These are phyloP conservation scores for Ballota nigra DNA, from an alignment of 257 asterid genomes.

Conservation along the genomic window DNA sequence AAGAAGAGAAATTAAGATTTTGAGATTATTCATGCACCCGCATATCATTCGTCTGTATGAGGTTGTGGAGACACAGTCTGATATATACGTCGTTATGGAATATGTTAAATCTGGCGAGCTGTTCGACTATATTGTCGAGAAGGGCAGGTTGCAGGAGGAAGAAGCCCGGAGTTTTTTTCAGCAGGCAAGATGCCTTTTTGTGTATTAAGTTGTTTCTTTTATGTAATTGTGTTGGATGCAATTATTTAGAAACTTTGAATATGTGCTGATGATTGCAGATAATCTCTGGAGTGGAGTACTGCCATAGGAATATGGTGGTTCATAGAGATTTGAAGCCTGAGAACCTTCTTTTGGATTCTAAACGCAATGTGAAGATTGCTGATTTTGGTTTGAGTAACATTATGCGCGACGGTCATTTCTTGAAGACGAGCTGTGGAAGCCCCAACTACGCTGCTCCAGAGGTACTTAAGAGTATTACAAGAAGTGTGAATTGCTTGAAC, in stretches of 20 bases:
- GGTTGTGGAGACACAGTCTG: slow-evolving; percentile 83
- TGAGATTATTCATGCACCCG: slow-evolving; percentile 86
- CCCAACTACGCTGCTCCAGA: slow-evolving; percentile 99
- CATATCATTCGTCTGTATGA: slow-evolving; percentile 87
- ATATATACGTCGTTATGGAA: slow-evolving; percentile 87
- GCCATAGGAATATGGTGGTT: slow-evolving; percentile 99
- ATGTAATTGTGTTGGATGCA: neutral
- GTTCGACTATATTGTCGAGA: slow-evolving; percentile 90
- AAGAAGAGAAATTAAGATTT: slow-evolving; percentile 79
- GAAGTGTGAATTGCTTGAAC: slow-evolving; percentile 3
- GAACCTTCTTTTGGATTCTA: slow-evolving; percentile 89
- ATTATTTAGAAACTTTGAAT: slow-evolving; percentile 13
- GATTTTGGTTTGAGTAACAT: slow-evolving; percentile 98
- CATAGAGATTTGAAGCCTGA: slow-evolving; percentile 98
- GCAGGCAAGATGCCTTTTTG: slow-evolving; percentile 52
- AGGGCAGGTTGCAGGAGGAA: slow-evolving; percentile 85
- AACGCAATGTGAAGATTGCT: slow-evolving; percentile 88
- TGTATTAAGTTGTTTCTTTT: neutral
- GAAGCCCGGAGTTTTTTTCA: slow-evolving; percentile 86
- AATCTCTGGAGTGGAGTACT: slow-evolving; percentile 96
- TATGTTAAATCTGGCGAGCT: slow-evolving; percentile 85
- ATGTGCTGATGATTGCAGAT: slow-evolving; percentile 53
- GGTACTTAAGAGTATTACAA: slow-evolving; percentile 40
- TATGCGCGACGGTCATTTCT: slow-evolving; percentile 99
- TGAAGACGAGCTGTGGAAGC: slow-evolving; percentile 99